These are phyloP conservation scores for Podospora comata DNA, from an alignment of 495 filamentous ascomycete species.

Conservation along the genomic window DNA sequence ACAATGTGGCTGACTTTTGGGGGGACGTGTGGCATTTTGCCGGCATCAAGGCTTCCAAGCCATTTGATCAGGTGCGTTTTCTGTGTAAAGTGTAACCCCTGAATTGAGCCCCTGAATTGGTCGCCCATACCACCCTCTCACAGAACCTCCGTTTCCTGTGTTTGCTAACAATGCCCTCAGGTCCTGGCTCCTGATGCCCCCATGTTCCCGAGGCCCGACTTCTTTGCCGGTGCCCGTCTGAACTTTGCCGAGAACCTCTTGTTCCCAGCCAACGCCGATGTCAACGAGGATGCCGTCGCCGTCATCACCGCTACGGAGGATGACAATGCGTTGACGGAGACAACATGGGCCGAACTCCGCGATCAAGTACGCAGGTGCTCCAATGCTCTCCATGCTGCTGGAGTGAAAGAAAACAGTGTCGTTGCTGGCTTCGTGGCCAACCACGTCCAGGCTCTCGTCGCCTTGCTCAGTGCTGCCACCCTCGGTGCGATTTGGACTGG, in stretches of 20 bases:
- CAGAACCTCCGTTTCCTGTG: not conserved
- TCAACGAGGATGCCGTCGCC: constrained; percentile 59
- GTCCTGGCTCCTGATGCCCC: constrained; percentile 61
- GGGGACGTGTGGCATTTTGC: constrained; percentile 79
- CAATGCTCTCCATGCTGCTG: constrained; percentile 62
- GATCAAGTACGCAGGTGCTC: constrained; percentile 72
- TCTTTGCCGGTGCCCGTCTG: constrained; percentile 72
- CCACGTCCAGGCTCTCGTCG: constrained; percentile 77
- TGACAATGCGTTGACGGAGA: constrained; percentile 57
- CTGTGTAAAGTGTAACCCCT: not conserved
- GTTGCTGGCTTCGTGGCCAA: constrained; percentile 83
- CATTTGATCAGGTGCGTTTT: constrained; percentile 56
- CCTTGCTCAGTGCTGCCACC: constrained; percentile 75
- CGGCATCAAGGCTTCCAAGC: constrained; percentile 63
- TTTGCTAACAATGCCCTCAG: constrained; percentile 39
- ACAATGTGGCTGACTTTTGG: constrained; percentile 77
- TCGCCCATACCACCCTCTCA: not conserved
- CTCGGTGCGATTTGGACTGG: constrained; percentile 90
- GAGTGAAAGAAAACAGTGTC: constrained; percentile 68
- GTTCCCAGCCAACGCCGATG: constrained; percentile 55
- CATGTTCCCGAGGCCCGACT: constrained; percentile 82
- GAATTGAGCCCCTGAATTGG: constrained; percentile 4
- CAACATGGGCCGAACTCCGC: constrained; percentile 76
- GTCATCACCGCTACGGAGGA: constrained; percentile 72
- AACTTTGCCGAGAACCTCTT: constrained; percentile 95